Evolutionary conservation across 768 basidiomycete genomes (phyloP), one percentile per base, ranked within the genome.

Genomic region (Tulasnella sp.): DNA sequence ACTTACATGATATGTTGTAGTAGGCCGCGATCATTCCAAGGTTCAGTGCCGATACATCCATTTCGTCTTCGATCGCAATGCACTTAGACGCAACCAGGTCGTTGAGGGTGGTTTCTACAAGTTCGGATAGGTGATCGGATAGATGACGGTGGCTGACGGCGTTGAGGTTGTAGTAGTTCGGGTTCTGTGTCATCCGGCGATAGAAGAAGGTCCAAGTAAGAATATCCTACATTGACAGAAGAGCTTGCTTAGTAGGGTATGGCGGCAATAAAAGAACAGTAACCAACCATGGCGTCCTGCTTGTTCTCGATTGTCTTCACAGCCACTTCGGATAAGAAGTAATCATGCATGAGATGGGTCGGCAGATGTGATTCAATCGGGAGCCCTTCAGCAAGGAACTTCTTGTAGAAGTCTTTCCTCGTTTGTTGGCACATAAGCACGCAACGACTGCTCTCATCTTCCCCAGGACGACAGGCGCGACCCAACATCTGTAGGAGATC

Each of bases 401-500:
- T 98, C 74, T 92, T 94, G 79, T 93, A 98, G 72, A 98, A 99
- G 69, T 98, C 94, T 71, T 98, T 99, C 34, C 93, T 80, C 0
- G 91, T 94, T 70, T 94, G 90, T 66, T 98, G 94, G 66, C 90
- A 92, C 92, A 99, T 97, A 38, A 97, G 74, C 2, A 99, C 86
- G 66, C 94, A 98, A 12, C 92, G 86, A 65, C 90, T 92, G 60
- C 85, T 83, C 2, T 86, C 83, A 65, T 98, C 96, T 65, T 91
- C 82, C 42, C 73, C 70, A 5, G 96, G 94, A 15, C 93, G 84
- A 69, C 93, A 97, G 0, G 96, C 96, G n/a, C 84, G 81, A 44
- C 94, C 96, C 84, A 98, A 94, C 94, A 99, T 98, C 68, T 98
- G 96, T 1, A 98, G 79, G 4, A 99, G 88, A 65, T 98, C 94